phyloP scores from a whole-genome alignment of 257 asterid genomes.

The Mitragyna speciosa region DNA sequence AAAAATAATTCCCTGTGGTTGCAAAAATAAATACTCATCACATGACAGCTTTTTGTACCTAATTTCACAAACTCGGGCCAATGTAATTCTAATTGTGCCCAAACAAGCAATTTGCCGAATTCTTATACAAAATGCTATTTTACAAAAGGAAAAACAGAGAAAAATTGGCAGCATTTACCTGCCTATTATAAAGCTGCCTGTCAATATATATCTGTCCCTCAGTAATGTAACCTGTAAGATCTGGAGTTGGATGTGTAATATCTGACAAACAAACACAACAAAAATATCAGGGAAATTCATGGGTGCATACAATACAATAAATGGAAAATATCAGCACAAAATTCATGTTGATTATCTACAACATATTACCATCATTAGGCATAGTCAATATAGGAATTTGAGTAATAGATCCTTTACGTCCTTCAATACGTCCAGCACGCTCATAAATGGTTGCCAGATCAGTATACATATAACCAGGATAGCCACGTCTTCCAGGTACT shows the following conservation, averaged over 20 bases:
- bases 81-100: not conserved
- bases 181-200: constrained; percentile 75
- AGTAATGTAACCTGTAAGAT: constrained; percentile 97
- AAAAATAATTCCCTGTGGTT: not conserved
- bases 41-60: not conserved
- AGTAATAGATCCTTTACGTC: constrained; percentile 93
- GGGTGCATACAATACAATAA: constrained; percentile 3
- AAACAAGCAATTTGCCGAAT: not conserved
- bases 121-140: not conserved
- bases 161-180: constrained; percentile 29
- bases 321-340: not conserved
- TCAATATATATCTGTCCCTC: constrained; percentile 99
- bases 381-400: constrained; percentile 95
- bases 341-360: not conserved
- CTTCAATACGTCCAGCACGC: constrained; percentile 99
- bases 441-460: constrained; percentile 97
- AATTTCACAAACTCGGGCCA: not conserved
- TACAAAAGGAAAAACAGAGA: not conserved
- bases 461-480: constrained; percentile 95
- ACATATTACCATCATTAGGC: constrained; percentile 88
- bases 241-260: constrained; percentile 99
- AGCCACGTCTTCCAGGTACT: constrained; percentile 97
- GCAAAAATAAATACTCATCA: not conserved
- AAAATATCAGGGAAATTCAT: constrained; percentile 7
- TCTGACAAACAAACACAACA: constrained; percentile 50